Conservation (phyloP, 768 basidiomycete species). For the Tylopilus cervinicoccineus region DNA sequence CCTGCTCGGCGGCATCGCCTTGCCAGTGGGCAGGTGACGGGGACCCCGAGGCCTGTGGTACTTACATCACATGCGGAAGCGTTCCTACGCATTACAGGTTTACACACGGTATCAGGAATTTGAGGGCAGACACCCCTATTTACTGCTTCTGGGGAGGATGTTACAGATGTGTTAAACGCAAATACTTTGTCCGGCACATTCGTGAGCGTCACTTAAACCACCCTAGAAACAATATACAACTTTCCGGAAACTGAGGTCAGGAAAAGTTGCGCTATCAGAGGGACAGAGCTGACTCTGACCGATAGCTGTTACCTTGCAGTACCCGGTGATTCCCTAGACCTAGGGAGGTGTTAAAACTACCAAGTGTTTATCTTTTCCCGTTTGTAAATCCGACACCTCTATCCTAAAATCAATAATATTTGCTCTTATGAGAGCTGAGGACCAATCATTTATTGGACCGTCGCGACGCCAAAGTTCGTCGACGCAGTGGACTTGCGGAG, state of each 20-base stretch:
- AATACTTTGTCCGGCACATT: constrained; percentile 2
- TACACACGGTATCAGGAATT: neutral
- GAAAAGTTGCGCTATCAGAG: neutral
- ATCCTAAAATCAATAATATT: too few species aligned
- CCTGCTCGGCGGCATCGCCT: neutral
- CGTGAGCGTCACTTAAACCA: constrained; percentile 4
- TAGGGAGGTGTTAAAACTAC: too few species aligned
- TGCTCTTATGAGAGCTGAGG: too few species aligned
- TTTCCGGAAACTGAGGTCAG: neutral
- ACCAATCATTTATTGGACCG: too few species aligned
- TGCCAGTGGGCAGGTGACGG: neutral
- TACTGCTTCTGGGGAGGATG: constrained; percentile 2
- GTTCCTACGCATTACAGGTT: neutral
- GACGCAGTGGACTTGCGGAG: too few species aligned
- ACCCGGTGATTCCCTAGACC: neutral
- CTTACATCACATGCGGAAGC: neutral
- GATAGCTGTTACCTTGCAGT: neutral
- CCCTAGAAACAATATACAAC: neutral
- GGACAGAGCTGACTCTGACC: neutral
- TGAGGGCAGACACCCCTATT: neutral
- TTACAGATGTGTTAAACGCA: neutral
- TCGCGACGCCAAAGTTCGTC: too few species aligned
- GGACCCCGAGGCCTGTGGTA: neutral
- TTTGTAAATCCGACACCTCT: too few species aligned
- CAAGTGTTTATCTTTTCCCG: too few species aligned